Base-by-base conservation (phyloP, 257 asterid genomes). In the Craterostigma plantagineum region DNA sequence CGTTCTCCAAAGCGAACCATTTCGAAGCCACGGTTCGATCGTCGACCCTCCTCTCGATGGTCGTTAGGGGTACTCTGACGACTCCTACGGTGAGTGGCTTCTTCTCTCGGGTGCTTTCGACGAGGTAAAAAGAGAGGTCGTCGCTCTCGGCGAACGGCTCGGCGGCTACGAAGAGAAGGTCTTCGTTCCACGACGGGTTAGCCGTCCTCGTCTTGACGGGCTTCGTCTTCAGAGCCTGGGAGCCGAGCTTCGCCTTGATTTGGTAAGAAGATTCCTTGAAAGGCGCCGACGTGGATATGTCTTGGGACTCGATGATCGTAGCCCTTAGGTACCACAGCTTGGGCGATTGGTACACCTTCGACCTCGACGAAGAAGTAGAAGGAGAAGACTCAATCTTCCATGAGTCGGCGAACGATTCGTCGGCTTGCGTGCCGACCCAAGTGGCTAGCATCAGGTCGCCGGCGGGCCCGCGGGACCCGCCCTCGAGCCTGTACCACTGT, bases 391-490 rank as follows among this genome's bases (percentile, higher is more conserved):
- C 94, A 33, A 93, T 42, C 54, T 92, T 73, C 55, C 66, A 69
- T 0, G 97, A 81, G 46, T 87, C 97, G 0, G 95, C 92, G 54
- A 87, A 87, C 0, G 97, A 82, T 4, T 87, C 95, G 40, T 87
- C 97, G 11, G 95, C 85, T 54, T 87, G 95, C 18, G 95, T 87
- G 43, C 97, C 97, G 41, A 87, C 82, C 97, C 98, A 87, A 7
- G 82, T 92, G 0, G 98, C 65, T 9, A 87, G 64, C 66, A 81
- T 93, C 45, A 87, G 35, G 38, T 87, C 95, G 18, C 98, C 95
- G 35, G 67, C 54, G 11, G 54, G 77, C 17, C 30, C 4, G 30
- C 6, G 30, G 30, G 30, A 23, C 30, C 30, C 30, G n/a, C n/a
- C n/a, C 35, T 82, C 97, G 0, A 87, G 85, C 58, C 67, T 85